Evolutionary conservation across 2,329 filamentous ascomycete species (phyloP).

Genomic region (Paraphoma chrysanthemicola): DNA sequence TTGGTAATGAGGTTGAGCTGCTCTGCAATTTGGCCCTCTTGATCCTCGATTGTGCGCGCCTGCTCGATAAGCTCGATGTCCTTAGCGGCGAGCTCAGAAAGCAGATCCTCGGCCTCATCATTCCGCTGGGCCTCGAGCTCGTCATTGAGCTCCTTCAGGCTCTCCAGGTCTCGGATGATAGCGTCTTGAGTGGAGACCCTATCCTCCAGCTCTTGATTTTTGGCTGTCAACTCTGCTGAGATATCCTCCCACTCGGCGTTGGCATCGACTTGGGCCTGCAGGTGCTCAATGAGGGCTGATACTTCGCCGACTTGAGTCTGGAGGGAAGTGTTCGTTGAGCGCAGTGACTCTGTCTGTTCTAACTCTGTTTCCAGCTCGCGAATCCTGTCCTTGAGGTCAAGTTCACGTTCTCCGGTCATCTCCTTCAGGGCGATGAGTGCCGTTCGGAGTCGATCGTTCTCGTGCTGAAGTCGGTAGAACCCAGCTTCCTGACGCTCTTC

Average conservation of each 20-base stretch:
- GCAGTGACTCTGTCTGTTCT: slow-evolving; percentile 54
- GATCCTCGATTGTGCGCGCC: slow-evolving; percentile 72
- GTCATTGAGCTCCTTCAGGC: slow-evolving; percentile 88
- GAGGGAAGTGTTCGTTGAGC: slow-evolving; percentile 75
- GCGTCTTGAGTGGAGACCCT: slow-evolving; percentile 82
- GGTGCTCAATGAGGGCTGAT: slow-evolving; percentile 67
- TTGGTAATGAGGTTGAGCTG: slow-evolving; percentile 88
- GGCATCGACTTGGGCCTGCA: slow-evolving; percentile 89
- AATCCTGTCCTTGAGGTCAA: slow-evolving; percentile 68
- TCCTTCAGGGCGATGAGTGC: slow-evolving; percentile 86
- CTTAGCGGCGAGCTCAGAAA: slow-evolving; percentile 89
- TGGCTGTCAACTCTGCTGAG: slow-evolving; percentile 88
- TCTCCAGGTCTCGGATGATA: slow-evolving; percentile 86
- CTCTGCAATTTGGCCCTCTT: slow-evolving; percentile 82
- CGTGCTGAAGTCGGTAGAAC: slow-evolving; percentile 90
- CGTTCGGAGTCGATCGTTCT: slow-evolving; percentile 85
- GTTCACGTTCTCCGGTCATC: slow-evolving; percentile 83
- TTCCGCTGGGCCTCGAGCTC: slow-evolving; percentile 93
- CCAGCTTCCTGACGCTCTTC: slow-evolving; percentile 87
- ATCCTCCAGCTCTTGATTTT: slow-evolving; percentile 83
- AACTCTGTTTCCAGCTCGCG: slow-evolving; percentile 47
- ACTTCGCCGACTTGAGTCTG: slow-evolving; percentile 67
- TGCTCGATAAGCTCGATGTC: slow-evolving; percentile 87
- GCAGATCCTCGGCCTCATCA: slow-evolving; percentile 91
- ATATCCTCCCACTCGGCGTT: slow-evolving; percentile 89